These are phyloP conservation scores for Penicillium brasilianum DNA, from an alignment of 2,329 filamentous ascomycete genomes.

Conservation along the genomic window DNA sequence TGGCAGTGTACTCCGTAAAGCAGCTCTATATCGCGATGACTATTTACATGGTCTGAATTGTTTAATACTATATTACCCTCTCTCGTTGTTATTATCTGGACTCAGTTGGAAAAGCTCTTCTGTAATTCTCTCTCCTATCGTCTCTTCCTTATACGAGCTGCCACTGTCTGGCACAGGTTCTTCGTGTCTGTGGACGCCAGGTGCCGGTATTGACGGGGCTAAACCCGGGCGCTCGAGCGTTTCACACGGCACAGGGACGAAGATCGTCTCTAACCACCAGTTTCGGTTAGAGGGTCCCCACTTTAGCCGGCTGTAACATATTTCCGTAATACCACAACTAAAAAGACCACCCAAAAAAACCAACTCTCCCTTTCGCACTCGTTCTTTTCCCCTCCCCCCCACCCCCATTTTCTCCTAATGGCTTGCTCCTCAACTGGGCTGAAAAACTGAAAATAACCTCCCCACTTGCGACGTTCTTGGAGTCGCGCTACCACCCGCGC, in stretches of 20 bases:
- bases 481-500: slow-evolving; percentile 33
- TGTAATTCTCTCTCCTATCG: neutral
- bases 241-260: neutral
- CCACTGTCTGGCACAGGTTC: neutral
- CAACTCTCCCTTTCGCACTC: neutral
- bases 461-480: slow-evolving; percentile 18
- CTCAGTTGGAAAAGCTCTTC: neutral
- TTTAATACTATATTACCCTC: too few species aligned
- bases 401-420: neutral
- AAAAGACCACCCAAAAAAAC: neutral
- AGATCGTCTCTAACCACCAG: slow-evolving; percentile 2
- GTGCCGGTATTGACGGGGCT: slow-evolving; percentile 1
- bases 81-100: neutral
- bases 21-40: too few species aligned
- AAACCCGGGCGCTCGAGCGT: slow-evolving; percentile 10
- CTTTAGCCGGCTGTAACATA: neutral
- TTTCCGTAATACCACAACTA: neutral
- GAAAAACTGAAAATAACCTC: slow-evolving; percentile 11
- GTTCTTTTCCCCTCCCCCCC: neutral
- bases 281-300: neutral
- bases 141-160: too few species aligned
- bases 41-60: too few species aligned
- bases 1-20: neutral
- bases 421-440: slow-evolving; percentile 8
- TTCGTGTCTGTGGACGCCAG: slow-evolving; percentile 1